Evolutionary conservation across 2,329 filamentous ascomycete genomes (phyloP), one percentile per base, ranked within the genome.

Genomic region (Verticillium dahliae): DNA sequence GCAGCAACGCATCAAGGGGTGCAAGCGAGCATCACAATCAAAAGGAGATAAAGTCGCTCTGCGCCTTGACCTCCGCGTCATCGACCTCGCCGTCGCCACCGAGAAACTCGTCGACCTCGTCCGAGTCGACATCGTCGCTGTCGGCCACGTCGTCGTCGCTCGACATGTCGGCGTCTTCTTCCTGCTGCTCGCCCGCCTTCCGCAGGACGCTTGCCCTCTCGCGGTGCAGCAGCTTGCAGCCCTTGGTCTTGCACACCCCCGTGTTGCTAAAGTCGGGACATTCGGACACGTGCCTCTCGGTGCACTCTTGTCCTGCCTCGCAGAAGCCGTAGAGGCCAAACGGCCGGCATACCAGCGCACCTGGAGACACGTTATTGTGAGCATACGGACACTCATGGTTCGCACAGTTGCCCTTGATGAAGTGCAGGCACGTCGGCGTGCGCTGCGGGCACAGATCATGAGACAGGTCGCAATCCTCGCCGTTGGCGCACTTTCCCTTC

Each of bases 231-330:
- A 97, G 84, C 73, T 89, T 90, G 80, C 94, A 98, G 67, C 88
- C 87, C 75, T 88, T 87, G 73, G 85, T 87, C 73, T 87, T 87
- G 85, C 95, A 99, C 65, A 82, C 80, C 69, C 94, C 94, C 63
- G 85, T 91, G 77, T 97, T 96, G 83, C 91, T 91, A 80, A 96
- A 97, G 74, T 96, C 90, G 65, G 95, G 94, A 75, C 95, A 98
- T 75, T 98, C 94, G 76, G 90, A 89, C 62, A 94, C 89, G 78
- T 99, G 95, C 64, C 92, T 89, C 66, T 95, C 87, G 63, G 85
- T 76, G 76, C 95, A 98, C 61, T 81, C 76, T 61, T 84, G 82
- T 63, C 94, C 95, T 73, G 90, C 90, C 64, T 90, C 88, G 79
- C 95, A 98, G 75, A 92, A 98, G 60, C 95, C 94, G 70, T 93